Evolutionary conservation across 208 protist species (phyloP).

Genomic region (Herpetomonas tarakana): DNA sequence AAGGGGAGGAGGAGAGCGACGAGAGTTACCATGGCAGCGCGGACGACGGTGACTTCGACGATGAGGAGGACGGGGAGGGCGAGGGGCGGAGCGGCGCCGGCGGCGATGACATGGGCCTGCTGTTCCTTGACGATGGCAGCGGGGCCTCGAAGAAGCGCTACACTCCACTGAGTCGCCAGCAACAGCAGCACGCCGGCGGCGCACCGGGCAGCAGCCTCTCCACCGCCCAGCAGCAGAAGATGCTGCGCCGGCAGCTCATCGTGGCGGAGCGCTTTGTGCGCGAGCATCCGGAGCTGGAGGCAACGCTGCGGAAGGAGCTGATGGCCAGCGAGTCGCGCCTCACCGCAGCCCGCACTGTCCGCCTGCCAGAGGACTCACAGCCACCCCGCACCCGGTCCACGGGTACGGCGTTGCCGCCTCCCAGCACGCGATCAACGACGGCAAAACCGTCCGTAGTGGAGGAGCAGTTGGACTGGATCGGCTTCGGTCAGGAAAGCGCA

Average conservation of each 20-base stretch:
- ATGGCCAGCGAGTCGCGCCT: slow-evolving; percentile 24
- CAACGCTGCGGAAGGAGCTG: slow-evolving; percentile 25
- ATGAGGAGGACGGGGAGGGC: slow-evolving; percentile 5
- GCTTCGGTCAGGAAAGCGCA: not conserved
- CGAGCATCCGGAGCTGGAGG: slow-evolving; percentile 25
- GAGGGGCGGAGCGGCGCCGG: slow-evolving; percentile 2
- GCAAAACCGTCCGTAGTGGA: too few relatives aligned
- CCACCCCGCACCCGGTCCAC: too few relatives aligned
- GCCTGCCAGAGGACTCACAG: not conserved
- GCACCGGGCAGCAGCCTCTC: not conserved
- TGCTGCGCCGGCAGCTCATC: not conserved
- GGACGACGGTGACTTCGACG: slow-evolving; percentile 2
- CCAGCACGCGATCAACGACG: too few relatives aligned
- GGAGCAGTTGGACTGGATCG: not conserved
- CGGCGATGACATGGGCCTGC: not conserved
- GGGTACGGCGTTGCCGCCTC: too few relatives aligned
- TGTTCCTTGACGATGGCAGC: not conserved
- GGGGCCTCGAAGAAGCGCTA: not conserved
- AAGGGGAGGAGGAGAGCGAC: not conserved
- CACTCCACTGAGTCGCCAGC: not conserved
- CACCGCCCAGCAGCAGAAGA: not conserved
- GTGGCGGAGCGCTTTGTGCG: slow-evolving; percentile 19
- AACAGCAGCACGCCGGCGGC: not conserved
- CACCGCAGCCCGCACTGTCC: slow-evolving; percentile 1
- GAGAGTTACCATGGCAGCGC: not conserved